phyloP scores from a whole-genome alignment of 2,329 filamentous ascomycete species.

The Aspergillus viridinutans region DNA sequence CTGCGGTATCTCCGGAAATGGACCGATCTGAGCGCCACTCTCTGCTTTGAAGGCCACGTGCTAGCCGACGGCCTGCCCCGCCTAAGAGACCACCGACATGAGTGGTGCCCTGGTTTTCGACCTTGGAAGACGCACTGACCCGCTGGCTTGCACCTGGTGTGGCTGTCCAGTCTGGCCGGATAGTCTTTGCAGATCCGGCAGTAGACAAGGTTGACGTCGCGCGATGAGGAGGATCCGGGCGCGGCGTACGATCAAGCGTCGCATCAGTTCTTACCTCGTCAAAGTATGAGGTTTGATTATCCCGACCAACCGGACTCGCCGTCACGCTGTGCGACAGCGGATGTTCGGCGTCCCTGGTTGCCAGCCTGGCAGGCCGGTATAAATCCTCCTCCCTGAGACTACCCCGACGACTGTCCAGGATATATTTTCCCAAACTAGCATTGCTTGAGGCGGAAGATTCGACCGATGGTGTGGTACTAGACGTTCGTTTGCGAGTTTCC shows the following conservation, averaged over 20 bases:
- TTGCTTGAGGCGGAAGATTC: conserved; percentile 54
- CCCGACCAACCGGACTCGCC: conserved; percentile 58
- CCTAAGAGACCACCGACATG: conserved; percentile 38
- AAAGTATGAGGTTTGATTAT: conserved; percentile 37
- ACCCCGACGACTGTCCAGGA: conserved; percentile 46
- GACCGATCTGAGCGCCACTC: conserved; percentile 36
- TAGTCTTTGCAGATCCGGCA: conserved; percentile 44
- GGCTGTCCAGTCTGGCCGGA: conserved; percentile 33
- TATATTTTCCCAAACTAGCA: conserved; percentile 53
- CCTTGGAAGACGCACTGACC: conserved; percentile 23
- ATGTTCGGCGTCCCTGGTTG: conserved; percentile 58
- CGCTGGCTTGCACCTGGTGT: conserved; percentile 19
- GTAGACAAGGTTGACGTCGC: conserved; percentile 43
- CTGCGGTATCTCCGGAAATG: conserved; percentile 32
- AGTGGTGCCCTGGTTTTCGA: conserved; percentile 29
- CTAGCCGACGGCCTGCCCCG: conserved; percentile 36
- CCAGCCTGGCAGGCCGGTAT: conserved; percentile 46
- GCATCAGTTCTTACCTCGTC: conserved; percentile 13
- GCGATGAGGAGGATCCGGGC: conserved; percentile 39
- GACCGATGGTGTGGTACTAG: conserved; percentile 51
- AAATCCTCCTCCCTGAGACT: conserved; percentile 58
- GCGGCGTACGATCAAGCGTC: conserved; percentile 21
- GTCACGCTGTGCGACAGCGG: conserved; percentile 71
- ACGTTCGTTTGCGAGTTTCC: conserved; percentile 48
- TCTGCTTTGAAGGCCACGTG: conserved; percentile 31